phyloP scores from a whole-genome alignment of 2,329 filamentous ascomycete genomes.

The Neopestalotiopsis rosae region DNA sequence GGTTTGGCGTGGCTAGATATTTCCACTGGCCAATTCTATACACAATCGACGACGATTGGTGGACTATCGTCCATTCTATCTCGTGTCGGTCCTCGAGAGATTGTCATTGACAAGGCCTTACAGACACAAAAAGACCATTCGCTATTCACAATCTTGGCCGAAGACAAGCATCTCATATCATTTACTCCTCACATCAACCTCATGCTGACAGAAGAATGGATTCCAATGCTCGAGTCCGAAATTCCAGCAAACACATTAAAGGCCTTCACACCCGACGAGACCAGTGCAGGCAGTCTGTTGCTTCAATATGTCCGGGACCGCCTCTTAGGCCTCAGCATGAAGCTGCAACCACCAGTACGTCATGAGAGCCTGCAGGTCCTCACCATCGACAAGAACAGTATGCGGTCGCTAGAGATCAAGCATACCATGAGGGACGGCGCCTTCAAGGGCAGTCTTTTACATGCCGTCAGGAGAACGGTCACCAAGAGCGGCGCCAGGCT shows the following conservation, averaged over 20 bases:
- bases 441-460: slow-evolving; percentile 83
- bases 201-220: slow-evolving; percentile 69
- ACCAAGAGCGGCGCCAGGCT: slow-evolving; percentile 90
- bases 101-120: slow-evolving; percentile 74
- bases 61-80: slow-evolving; percentile 82
- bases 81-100: slow-evolving; percentile 82
- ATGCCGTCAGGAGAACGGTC: slow-evolving; percentile 86
- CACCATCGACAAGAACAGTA: slow-evolving; percentile 89
- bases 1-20: slow-evolving; percentile 94
- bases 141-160: slow-evolving; percentile 71
- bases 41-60: slow-evolving; percentile 73
- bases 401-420: slow-evolving; percentile 87
- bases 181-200: slow-evolving; percentile 62
- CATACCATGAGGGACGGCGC: slow-evolving; percentile 81
- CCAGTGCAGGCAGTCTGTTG: slow-evolving; percentile 79
- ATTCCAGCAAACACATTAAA: slow-evolving; percentile 58
- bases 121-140: slow-evolving; percentile 63
- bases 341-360: slow-evolving; percentile 81
- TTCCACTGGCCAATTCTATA: slow-evolving; percentile 93
- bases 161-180: slow-evolving; percentile 78
- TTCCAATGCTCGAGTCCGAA: slow-evolving; percentile 75
- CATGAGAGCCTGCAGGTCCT: slow-evolving; percentile 79
- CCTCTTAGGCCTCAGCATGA: slow-evolving; percentile 77
- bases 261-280: slow-evolving; percentile 71
- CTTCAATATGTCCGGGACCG: slow-evolving; percentile 83